Evolutionary conservation across 1,284 basidiomycete species (phyloP).

Genomic region (Exobasidium cylindrosporum): DNA sequence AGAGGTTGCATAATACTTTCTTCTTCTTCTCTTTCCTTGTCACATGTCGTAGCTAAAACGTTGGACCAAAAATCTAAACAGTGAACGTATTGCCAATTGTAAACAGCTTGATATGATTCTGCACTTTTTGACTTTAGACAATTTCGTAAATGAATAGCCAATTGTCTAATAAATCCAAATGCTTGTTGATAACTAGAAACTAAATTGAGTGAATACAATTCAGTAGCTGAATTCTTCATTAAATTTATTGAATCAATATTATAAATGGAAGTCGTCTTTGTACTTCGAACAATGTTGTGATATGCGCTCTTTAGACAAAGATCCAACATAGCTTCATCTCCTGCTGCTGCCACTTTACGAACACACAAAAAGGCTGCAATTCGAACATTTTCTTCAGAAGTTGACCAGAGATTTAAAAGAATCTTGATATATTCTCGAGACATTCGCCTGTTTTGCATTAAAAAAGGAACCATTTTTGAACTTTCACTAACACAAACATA

Average conservation of each 20-base stretch:
- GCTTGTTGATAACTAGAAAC: constrained; percentile 82
- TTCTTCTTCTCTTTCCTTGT: constrained; percentile 15
- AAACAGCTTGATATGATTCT: constrained; percentile 49
- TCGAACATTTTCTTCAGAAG: constrained; percentile 74
- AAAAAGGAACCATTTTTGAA: constrained; percentile 49
- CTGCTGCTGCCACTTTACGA: constrained; percentile 72
- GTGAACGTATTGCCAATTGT: constrained; percentile 96
- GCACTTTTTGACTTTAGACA: constrained; percentile 77
- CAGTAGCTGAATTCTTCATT: constrained; percentile 96
- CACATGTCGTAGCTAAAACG: constrained; percentile 59
- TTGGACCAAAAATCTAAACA: constrained; percentile 94
- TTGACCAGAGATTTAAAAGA: constrained; percentile 63
- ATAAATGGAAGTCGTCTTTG: constrained; percentile 77
- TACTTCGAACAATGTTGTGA: constrained; percentile 74
- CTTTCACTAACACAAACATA: constrained; percentile 59
- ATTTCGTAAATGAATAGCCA: constrained; percentile 87
- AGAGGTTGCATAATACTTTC: constrained; percentile 75
- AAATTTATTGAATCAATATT: constrained; percentile 90
- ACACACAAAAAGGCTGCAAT: constrained; percentile 86
- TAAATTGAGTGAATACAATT: constrained; percentile 74
- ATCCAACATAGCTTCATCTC: constrained; percentile 79
- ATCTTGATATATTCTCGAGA: constrained; percentile 59
- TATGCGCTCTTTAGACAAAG: constrained; percentile 81
- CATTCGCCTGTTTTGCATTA: constrained; percentile 41
- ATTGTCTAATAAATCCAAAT: constrained; percentile 92